These are phyloP conservation scores for Amborella trichopoda DNA, from an alignment of 164 flowering plant species.

Conservation along the genomic window DNA sequence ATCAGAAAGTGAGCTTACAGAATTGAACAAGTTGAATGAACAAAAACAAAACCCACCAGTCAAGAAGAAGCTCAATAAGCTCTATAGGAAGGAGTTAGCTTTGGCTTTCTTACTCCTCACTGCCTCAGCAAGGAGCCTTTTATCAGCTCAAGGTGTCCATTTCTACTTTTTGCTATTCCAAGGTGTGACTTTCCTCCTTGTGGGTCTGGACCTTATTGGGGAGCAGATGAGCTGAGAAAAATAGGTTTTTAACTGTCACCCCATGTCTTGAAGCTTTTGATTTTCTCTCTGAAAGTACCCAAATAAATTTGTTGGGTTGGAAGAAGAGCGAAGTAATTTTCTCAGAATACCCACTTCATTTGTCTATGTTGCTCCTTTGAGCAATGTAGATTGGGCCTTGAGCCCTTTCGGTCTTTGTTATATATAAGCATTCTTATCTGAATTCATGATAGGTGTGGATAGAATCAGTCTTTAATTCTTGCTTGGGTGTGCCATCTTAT, in stretches of 20 bases:
- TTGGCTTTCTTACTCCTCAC: constrained; percentile 3
- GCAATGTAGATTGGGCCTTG: too few species aligned
- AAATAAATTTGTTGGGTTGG: neutral
- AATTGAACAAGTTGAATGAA: constrained; percentile 1
- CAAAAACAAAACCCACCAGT: neutral
- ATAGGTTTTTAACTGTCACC: neutral
- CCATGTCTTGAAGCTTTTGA: neutral
- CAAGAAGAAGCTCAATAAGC: neutral
- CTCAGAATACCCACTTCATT: neutral
- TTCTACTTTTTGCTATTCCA: constrained; percentile 3
- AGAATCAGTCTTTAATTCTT: neutral
- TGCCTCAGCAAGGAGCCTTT: neutral
- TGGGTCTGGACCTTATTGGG: constrained; percentile 1
- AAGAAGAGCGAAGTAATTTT: neutral
- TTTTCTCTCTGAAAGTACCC: neutral
- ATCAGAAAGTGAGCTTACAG: constrained; percentile 3
- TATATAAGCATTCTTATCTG: neutral
- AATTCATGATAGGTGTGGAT: neutral
- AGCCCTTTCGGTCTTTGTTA: neutral
- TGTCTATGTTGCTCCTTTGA: neutral
- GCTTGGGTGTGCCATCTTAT: neutral
- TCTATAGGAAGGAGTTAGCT: constrained; percentile 3
- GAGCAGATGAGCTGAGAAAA: constrained; percentile 3
- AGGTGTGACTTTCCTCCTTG: constrained; percentile 2
- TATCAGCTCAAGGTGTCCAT: constrained; percentile 3